These are phyloP conservation scores for Castanea mollissima DNA, from an alignment of 306 rosid species.

Conservation along the genomic window DNA sequence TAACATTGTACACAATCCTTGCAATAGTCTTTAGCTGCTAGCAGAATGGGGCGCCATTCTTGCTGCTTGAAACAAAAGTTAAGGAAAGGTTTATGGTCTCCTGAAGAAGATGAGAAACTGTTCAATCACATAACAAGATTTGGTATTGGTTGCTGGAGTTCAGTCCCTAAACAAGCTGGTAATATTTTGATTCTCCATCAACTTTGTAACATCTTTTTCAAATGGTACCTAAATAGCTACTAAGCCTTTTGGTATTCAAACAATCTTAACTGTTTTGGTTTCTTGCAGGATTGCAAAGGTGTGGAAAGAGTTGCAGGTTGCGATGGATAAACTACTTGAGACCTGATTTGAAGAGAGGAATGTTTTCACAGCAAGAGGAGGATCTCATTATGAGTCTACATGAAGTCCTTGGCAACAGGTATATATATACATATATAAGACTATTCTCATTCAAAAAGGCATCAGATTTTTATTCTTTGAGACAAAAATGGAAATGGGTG, in stretches of 20 bases:
- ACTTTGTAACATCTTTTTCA: background rate
- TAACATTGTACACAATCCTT: constrained; percentile 32
- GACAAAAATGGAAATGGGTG: constrained; percentile 9
- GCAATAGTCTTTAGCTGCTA: background rate
- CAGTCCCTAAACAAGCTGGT: constrained; percentile 95
- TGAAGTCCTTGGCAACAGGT: constrained; percentile 87
- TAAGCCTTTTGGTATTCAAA: background rate
- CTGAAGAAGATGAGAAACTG: constrained; percentile 95
- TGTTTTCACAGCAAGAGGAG: constrained; percentile 88
- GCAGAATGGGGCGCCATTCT: constrained; percentile 82
- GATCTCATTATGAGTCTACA: constrained; percentile 80
- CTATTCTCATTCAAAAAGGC: background rate
- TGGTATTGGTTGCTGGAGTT: constrained; percentile 98
- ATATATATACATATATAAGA: constrained; percentile 1
- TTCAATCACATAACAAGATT: constrained; percentile 79
- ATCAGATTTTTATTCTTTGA: background rate
- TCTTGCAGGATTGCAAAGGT: constrained; percentile 72
- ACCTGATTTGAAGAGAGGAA: constrained; percentile 90
- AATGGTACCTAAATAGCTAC: background rate
- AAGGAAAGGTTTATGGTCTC: constrained; percentile 93
- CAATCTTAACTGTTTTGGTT: constrained; percentile 3
- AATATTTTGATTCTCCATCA: background rate
- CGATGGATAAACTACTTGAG: constrained; percentile 93
- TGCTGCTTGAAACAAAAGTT: constrained; percentile 74
- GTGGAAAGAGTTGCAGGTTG: constrained; percentile 92